Evolutionary conservation across 257 asterid species (phyloP).

Genomic region (Solanum pimpinellifolium): DNA sequence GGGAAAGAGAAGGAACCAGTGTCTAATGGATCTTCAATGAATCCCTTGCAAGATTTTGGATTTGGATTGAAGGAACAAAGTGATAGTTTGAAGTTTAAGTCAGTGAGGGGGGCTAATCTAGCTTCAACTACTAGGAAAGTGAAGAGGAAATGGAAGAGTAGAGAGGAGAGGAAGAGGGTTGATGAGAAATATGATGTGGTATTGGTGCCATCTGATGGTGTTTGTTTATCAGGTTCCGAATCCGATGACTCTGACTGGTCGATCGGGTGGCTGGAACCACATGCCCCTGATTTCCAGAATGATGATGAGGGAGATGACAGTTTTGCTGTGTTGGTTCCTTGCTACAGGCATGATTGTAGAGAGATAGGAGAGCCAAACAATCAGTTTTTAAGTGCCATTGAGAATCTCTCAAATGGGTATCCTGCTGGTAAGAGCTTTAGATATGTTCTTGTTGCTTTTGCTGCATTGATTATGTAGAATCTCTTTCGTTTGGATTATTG

Average conservation of each 20-base stretch:
- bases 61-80: constrained; percentile 60
- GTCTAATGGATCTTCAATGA: constrained; percentile 48
- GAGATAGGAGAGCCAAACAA: constrained; percentile 25
- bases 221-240: constrained; percentile 75
- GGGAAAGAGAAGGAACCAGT: constrained; percentile 67
- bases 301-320: constrained; percentile 68
- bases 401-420: constrained; percentile 37
- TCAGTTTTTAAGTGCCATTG: constrained; percentile 38
- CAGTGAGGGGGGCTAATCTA: constrained; percentile 34
- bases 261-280: constrained; percentile 94
- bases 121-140: constrained; percentile 43
- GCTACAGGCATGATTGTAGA: constrained; percentile 55
- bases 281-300: constrained; percentile 65
- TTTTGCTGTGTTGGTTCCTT: constrained; percentile 92
- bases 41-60: constrained; percentile 71
- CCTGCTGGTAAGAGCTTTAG: constrained; percentile 44
- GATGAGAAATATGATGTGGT: constrained; percentile 75
- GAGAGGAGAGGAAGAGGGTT: constrained; percentile 64
- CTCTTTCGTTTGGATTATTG: not conserved
- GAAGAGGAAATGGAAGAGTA: constrained; percentile 74
- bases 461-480: not conserved
- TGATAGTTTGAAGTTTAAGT: constrained; percentile 42
- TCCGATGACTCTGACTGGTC: constrained; percentile 97
- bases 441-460: not conserved
- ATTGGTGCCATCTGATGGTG: constrained; percentile 89